These are phyloP conservation scores for Pachyrhizus erosus DNA, from an alignment of 306 rosid species.

Conservation along the genomic window DNA sequence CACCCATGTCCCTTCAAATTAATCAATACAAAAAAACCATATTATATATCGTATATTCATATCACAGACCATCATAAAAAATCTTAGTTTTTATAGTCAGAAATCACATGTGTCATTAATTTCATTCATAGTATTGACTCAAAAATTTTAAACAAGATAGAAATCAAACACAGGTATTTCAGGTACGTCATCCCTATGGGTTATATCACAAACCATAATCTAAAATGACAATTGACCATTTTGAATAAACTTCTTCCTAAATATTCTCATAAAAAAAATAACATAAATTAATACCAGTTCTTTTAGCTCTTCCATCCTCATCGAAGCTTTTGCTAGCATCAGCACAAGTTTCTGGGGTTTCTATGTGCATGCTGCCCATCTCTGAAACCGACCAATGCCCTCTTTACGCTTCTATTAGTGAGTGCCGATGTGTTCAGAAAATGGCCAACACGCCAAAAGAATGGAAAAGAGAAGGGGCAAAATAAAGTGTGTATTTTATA, in stretches of 20 bases:
- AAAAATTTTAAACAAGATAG: too few species aligned
- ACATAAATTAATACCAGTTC: too few species aligned
- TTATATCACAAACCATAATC: too few species aligned
- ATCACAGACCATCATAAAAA: too few species aligned
- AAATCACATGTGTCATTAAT: too few species aligned
- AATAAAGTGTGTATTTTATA: background rate
- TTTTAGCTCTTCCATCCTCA: constrained; percentile 72
- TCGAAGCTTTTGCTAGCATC: constrained; percentile 64
- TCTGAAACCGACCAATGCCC: constrained; percentile 29
- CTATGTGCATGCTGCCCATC: constrained; percentile 60
- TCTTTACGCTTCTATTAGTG: background rate
- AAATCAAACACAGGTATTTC: too few species aligned
- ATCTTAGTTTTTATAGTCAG: too few species aligned
- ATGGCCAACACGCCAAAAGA: background rate
- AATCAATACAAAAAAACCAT: background rate
- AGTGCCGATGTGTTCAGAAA: background rate
- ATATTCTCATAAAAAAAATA: too few species aligned
- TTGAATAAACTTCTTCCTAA: too few species aligned
- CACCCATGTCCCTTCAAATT: constrained; percentile 72
- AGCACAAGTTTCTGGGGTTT: constrained; percentile 50
- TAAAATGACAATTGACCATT: too few species aligned
- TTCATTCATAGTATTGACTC: too few species aligned
- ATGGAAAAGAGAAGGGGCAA: background rate
- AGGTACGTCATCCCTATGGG: too few species aligned
- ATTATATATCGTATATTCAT: background rate